Evolutionary conservation across 2,329 filamentous ascomycete species (phyloP).

Genomic region (Balansia obtecta): DNA sequence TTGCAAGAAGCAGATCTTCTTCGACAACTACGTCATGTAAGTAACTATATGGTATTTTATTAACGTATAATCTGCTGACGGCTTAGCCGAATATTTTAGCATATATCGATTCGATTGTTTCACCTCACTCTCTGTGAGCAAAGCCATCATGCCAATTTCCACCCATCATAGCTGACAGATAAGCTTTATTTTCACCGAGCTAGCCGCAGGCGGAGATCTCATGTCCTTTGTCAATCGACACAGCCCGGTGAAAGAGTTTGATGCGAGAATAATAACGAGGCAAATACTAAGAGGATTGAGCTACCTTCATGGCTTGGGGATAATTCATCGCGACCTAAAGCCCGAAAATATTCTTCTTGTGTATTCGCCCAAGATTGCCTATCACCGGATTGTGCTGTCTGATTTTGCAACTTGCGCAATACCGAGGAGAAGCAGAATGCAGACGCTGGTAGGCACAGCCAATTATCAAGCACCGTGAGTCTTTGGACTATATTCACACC

Average conservation of each 20-base stretch:
- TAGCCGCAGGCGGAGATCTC: slow-evolving; percentile 42
- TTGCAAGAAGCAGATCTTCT: slow-evolving; percentile 40
- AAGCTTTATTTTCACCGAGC: slow-evolving; percentile 44
- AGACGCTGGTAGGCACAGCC: slow-evolving; percentile 31
- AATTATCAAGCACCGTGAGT: slow-evolving; percentile 39
- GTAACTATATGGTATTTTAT: slow-evolving; percentile 9
- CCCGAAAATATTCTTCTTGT: slow-evolving; percentile 41
- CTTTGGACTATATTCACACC: neutral
- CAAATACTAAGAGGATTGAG: slow-evolving; percentile 33
- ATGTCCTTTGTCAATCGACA: slow-evolving; percentile 33
- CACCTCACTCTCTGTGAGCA: slow-evolving; percentile 32
- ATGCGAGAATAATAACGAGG: slow-evolving; percentile 31
- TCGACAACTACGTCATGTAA: slow-evolving; percentile 40
- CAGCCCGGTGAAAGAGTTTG: slow-evolving; percentile 20
- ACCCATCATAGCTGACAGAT: slow-evolving; percentile 1
- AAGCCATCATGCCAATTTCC: neutral
- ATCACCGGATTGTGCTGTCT: slow-evolving; percentile 34
- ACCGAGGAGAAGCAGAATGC: slow-evolving; percentile 28
- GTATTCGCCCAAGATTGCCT: slow-evolving; percentile 28
- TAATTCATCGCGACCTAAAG: slow-evolving; percentile 42
- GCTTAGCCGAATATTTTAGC: slow-evolving; percentile 40
- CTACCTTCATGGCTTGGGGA: slow-evolving; percentile 36
- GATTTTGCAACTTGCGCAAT: slow-evolving; percentile 40
- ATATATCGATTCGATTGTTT: slow-evolving; percentile 38
- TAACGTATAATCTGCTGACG: slow-evolving; percentile 7